Evolutionary conservation across 768 basidiomycete species (phyloP), one percentile per base, ranked within the genome.

Genomic region (Clitopilus passeckerianus): DNA sequence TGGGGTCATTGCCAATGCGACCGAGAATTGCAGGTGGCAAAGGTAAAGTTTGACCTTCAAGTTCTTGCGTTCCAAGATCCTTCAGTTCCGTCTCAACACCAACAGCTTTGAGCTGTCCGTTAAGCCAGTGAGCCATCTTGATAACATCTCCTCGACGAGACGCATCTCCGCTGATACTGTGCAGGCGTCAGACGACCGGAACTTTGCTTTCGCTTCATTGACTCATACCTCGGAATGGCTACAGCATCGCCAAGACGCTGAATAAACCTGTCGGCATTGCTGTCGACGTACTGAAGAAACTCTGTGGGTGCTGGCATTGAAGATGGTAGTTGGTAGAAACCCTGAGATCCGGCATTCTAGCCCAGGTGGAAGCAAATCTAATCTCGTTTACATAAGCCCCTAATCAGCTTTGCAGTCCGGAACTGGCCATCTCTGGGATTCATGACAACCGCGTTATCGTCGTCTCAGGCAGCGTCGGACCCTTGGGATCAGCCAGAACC

Each of bases 1-100:
- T 84, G 14, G 85, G 86, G 72, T 97, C 93, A 35, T 86, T 78
- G 2, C 96, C 96, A 62, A 94, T 78, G 63, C 78, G 78, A 0
- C 90, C 95, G 37, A 98, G 80, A 69, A 97, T 84, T 5, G 85
- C 90, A 1, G 93, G 93, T 0, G 95, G 95, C 5, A 97, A 79
- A 53, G 80, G 73, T 12, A 96, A 71, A 46, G 80, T 82, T 68
- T 93, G 76, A 5, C 89, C 94, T 58, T 80, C 79, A 72, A 80
- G 74, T 16, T 67, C 71, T 57, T 97, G 94, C 59, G 75, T 83
- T 6, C 95, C 96, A 5, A 98, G 83, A 62, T 91, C 83, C 6
- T 83, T 83, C 10, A 86, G 79, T 67, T 84, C 78, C 0, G 92
- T 94, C 54, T 84, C 84, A 46, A 90, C 92, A 6, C 92, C 93